Percentiles rank a stretch among this genome's conserved stretches.
These are phyloP conservation scores for Candida piceae DNA, from an alignment of 805 yeast genomes.

Conservation along the genomic window DNA sequence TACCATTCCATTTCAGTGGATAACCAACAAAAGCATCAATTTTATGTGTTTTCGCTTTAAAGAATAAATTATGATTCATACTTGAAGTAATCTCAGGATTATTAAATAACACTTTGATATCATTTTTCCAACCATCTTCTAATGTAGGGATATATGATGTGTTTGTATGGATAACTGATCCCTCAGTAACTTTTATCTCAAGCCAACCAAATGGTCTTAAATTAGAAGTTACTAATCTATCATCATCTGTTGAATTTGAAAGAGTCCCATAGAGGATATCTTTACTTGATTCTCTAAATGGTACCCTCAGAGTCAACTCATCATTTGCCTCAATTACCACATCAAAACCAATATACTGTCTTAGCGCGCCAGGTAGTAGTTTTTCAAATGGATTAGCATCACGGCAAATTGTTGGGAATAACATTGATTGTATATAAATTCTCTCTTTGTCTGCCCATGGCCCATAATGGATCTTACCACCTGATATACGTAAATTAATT, in stretches of 20 bases:
- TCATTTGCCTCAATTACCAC: conserved; percentile 55
- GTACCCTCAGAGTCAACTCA: conserved; percentile 66
- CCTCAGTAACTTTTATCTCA: conserved; percentile 57
- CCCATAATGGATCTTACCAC: conserved; percentile 75
- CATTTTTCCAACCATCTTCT: conserved; percentile 51
- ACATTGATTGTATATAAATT: conserved; percentile 51
- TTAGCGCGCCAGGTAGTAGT: conserved; percentile 41
- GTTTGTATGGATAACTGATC: conserved; percentile 43
- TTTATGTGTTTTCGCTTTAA: conserved; percentile 54
- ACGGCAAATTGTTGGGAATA: conserved; percentile 63
- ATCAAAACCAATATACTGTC: conserved; percentile 56
- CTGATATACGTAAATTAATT: conserved; percentile 49
- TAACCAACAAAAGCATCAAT: conserved; percentile 55
- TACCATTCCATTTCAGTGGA: conserved; percentile 83
- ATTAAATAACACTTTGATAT: conserved; percentile 39
- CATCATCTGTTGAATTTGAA: neutral
- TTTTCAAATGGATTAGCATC: conserved; percentile 41
- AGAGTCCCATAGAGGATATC: conserved; percentile 47
- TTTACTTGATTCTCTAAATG: conserved; percentile 81
- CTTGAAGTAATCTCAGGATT: conserved; percentile 70
- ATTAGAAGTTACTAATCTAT: conserved; percentile 5
- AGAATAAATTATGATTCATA: conserved; percentile 80
- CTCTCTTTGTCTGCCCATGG: conserved; percentile 95
- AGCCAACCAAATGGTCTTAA: conserved; percentile 88
- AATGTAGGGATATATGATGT: conserved; percentile 49